Percentiles rank a stretch among this genome's conserved stretches.
These are phyloP conservation scores for Plenodomus biglobosus DNA, from an alignment of 2,329 filamentous ascomycete genomes.

Conservation along the genomic window DNA sequence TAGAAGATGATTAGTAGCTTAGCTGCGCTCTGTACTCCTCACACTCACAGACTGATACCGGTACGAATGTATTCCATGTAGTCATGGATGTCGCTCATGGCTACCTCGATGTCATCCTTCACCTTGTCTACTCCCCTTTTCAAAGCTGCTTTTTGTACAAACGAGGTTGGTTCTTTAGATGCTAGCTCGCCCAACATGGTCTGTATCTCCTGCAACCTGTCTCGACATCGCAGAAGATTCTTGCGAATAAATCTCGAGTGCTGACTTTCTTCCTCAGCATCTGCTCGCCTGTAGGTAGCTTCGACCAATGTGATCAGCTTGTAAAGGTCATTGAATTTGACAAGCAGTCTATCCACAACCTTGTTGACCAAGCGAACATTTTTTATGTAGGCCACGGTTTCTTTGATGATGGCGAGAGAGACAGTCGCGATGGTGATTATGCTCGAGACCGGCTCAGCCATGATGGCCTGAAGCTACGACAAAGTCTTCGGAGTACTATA, in stretches of 20 bases:
- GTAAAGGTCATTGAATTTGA: slow-evolving; percentile 7
- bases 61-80: slow-evolving; percentile 8
- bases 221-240: slow-evolving; percentile 5
- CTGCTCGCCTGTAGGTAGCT: slow-evolving; percentile 7
- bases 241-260: slow-evolving; percentile 8
- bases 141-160: slow-evolving; percentile 11
- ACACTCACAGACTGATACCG: slow-evolving; percentile 5
- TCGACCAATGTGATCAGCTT: slow-evolving; percentile 9
- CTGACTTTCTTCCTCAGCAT: not conserved
- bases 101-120: slow-evolving; percentile 12
- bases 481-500: not conserved
- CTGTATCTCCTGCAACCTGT: slow-evolving; percentile 9
- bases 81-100: slow-evolving; percentile 12
- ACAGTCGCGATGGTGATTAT: slow-evolving; percentile 16
- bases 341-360: slow-evolving; percentile 3
- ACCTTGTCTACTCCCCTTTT: slow-evolving; percentile 10
- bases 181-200: slow-evolving; percentile 7
- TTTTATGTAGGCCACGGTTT: slow-evolving; percentile 13
- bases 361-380: slow-evolving; percentile 11
- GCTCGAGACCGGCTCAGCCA: slow-evolving; percentile 19
- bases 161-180: slow-evolving; percentile 6
- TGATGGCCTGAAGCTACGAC: slow-evolving; percentile 3
- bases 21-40: not conserved
- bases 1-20: not conserved
- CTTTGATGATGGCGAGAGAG: slow-evolving; percentile 10